Base-by-base conservation (phyloP, 2,329 filamentous ascomycete genomes). In the Grosmannia serpens region DNA sequence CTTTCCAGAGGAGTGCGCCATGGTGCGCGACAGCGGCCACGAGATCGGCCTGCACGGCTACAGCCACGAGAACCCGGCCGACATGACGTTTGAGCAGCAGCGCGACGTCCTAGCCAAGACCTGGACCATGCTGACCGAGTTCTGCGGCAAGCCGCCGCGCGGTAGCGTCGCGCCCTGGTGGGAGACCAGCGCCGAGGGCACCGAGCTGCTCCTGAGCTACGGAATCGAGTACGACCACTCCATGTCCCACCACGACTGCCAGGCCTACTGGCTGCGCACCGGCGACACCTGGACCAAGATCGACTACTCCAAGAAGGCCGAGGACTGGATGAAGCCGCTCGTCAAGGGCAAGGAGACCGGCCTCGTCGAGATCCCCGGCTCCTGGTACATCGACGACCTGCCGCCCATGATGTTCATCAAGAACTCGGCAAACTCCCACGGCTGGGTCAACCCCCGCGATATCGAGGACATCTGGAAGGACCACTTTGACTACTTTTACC, bases 381-480 rank as follows among this genome's bases (percentile, higher is more conserved):
- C 72, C 50, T 86, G 83, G 84, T 84, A 85, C 64, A 74, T 86
- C 22, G 83, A 85, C 66, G 81, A 84, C 65, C 67, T 84, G 17
- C 83, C 84, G 4, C 84, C 83, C 0, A 84, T 87, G 83, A 85
- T 87, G 83, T 88, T 87, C 66, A 86, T 87, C 67, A 87, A 87
- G 70, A 79, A 77, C 13, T 75, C 79, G 0, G 72, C 83, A 0
- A 87, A 87, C 64, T 80, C 75, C n/a, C 84, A 87, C 65, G 85
- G 85, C 9, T 86, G 72, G 63, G 74, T 77, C 22, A 78, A 79
- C 58, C 75, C 80, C 0, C 69, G 77, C 57, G 78, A 79, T 60
- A 73, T 81, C 3, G 82, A 87, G 65, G 81, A 84, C 38, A 77
- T 86, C 38, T 86, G 83, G 83, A 72, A 78, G 53, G 82, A 86